phyloP scores from a whole-genome alignment of 257 asterid genomes.

The Plantago elongata region DNA sequence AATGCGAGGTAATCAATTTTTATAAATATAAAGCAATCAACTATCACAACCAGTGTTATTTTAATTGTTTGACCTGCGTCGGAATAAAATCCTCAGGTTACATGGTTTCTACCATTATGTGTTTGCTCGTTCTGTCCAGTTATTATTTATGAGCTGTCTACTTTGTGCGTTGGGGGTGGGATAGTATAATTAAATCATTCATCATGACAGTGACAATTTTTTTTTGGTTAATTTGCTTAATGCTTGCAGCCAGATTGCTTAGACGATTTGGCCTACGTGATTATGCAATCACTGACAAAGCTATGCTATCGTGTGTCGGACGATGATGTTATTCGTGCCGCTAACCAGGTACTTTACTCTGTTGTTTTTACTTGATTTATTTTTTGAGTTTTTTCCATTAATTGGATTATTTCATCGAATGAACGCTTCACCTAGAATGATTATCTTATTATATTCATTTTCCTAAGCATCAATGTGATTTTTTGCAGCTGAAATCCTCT shows the following conservation, averaged over 20 bases:
- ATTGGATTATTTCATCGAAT: slow-evolving; percentile 5
- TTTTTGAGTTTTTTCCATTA: neutral
- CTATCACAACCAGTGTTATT: slow-evolving; percentile 4
- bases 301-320: slow-evolving; percentile 64
- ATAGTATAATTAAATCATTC: neutral
- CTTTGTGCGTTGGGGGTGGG: neutral
- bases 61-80: neutral
- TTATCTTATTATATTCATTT: slow-evolving; percentile 7
- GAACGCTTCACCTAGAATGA: neutral
- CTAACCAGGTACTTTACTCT: slow-evolving; percentile 57
- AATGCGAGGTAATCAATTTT: neutral
- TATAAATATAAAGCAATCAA: neutral
- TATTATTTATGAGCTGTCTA: too few species aligned
- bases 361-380: neutral
- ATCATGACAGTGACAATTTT: neutral
- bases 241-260: slow-evolving; percentile 72
- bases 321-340: slow-evolving; percentile 74
- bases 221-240: slow-evolving; percentile 8
- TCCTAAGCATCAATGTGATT: slow-evolving; percentile 7
- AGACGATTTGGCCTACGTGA: slow-evolving; percentile 71
- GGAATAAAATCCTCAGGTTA: neutral
- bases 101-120: neutral
- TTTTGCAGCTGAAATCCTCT: slow-evolving; percentile 79
- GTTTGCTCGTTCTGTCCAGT: too few species aligned
- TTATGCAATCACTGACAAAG: slow-evolving; percentile 67